Percentiles rank a stretch among this genome's conserved stretches.
Evolutionary conservation across 1,284 basidiomycete genomes (phyloP).

Genomic region (Fomitopsis schrenkii): DNA sequence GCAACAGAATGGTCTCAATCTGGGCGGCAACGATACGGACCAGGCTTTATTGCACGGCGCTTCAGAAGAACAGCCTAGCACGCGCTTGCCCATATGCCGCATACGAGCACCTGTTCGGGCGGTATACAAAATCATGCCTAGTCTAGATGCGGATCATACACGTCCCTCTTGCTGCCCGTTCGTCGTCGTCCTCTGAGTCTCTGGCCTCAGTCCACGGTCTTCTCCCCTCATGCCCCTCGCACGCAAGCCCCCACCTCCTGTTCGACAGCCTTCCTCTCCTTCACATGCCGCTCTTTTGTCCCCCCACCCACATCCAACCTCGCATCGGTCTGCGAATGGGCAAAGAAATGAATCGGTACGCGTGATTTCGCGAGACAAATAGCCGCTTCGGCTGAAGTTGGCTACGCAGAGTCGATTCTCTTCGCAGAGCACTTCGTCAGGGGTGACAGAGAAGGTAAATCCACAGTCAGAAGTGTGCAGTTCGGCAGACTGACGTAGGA

Average conservation of each 20-base stretch:
- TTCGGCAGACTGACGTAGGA: neutral
- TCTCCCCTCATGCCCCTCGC: neutral
- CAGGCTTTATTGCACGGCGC: neutral
- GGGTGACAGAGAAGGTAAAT: neutral
- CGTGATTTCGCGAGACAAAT: neutral
- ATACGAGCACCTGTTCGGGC: neutral
- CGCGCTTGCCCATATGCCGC: neutral
- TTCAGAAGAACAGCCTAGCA: neutral
- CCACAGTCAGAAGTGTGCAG: neutral
- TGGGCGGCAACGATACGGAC: neutral
- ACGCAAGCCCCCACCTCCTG: neutral
- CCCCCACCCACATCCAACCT: neutral
- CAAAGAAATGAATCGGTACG: neutral
- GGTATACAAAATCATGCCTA: neutral
- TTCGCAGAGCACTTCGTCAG: neutral
- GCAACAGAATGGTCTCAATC: neutral
- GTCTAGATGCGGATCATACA: neutral
- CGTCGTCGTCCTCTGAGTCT: neutral
- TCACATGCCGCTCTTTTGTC: neutral
- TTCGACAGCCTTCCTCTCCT: neutral
- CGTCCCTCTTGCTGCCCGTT: neutral
- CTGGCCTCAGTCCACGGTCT: neutral
- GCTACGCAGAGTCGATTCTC: neutral
- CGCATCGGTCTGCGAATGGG: neutral
- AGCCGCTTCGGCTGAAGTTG: neutral